Percentiles rank a stretch among this genome's conserved stretches.
phyloP scores from a whole-genome alignment of 805 yeast species.

The Ogataea salicorniae region DNA sequence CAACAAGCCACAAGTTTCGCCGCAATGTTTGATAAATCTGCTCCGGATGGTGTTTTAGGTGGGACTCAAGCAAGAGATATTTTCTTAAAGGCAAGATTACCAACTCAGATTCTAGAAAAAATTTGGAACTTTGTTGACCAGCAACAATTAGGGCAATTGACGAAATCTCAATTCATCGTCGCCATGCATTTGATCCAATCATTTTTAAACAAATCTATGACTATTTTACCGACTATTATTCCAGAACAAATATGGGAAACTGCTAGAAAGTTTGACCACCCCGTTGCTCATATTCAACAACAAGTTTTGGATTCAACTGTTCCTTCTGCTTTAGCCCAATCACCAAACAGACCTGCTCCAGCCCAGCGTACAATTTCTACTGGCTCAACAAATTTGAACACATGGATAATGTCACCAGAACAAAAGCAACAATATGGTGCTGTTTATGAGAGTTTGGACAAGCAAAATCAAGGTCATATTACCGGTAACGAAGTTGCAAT shows the following conservation, averaged over 20 bases:
- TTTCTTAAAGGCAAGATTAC: constrained; percentile 82
- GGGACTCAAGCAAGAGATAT: constrained; percentile 84
- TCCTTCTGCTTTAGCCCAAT: constrained; percentile 10
- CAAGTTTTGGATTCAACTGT: constrained; percentile 13
- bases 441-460: constrained; percentile 76
- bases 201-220: constrained; percentile 57
- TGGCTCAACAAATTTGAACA: constrained; percentile 19
- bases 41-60: constrained; percentile 47
- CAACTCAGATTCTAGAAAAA: constrained; percentile 70
- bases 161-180: constrained; percentile 71
- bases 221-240: constrained; percentile 31
- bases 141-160: constrained; percentile 64
- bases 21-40: constrained; percentile 69
- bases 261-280: constrained; percentile 19
- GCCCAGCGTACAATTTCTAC: constrained; percentile 16
- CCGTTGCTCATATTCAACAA: constrained; percentile 3
- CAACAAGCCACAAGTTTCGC: constrained; percentile 60
- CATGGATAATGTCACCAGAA: constrained; percentile 63
- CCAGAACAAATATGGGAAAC: constrained; percentile 31
- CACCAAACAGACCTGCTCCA: constrained; percentile 14
- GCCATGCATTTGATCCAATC: constrained; percentile 96
- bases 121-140: constrained; percentile 89
- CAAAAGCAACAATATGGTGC: constrained; percentile 75
- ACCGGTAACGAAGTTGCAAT: constrained; percentile 81
- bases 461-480: constrained; percentile 52